Conservation (phyloP, 2,329 filamentous ascomycete species). For the Nigrograna mackinnonii region DNA sequence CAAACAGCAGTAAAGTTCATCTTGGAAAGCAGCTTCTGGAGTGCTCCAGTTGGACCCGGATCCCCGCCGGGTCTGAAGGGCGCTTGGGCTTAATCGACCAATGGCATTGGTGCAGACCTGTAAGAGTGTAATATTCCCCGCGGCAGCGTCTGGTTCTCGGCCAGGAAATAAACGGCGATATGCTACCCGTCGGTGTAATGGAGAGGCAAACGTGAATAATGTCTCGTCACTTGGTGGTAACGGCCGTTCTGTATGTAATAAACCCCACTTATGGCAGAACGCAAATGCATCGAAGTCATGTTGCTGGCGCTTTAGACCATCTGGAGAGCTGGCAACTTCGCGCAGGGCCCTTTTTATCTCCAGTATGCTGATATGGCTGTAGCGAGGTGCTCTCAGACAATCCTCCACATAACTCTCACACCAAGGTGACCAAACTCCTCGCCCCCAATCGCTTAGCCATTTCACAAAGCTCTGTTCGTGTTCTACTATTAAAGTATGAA, state of each 20-base stretch:
- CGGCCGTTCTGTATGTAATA: conserved; percentile 11
- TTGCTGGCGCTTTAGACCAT: neutral
- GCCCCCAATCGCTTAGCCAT: too few relatives aligned
- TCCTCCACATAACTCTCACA: too few relatives aligned
- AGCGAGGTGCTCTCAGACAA: too few relatives aligned
- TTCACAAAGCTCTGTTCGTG: too few relatives aligned
- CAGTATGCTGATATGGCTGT: too few relatives aligned
- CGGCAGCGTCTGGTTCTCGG: conserved; percentile 8
- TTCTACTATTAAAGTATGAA: too few relatives aligned
- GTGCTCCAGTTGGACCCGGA: conserved; percentile 9
- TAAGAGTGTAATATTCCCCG: conserved; percentile 9
- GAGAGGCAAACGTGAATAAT: conserved; percentile 13
- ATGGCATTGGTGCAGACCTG: conserved; percentile 15
- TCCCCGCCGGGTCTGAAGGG: conserved; percentile 4
- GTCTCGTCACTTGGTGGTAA: conserved; percentile 2
- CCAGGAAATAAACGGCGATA: conserved; percentile 11
- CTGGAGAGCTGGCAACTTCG: neutral
- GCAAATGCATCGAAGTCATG: conserved; percentile 1
- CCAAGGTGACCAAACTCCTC: too few relatives aligned
- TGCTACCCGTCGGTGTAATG: conserved; percentile 12
- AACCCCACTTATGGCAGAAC: conserved; percentile 5
- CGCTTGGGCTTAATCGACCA: conserved; percentile 13
- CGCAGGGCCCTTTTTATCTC: too few relatives aligned
- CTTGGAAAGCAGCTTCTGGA: conserved; percentile 12
- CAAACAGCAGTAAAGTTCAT: conserved; percentile 12